Evolutionary conservation across 441 rosid species (phyloP), one percentile per base, ranked within the genome.

Genomic region (Euphorbia corollata): DNA sequence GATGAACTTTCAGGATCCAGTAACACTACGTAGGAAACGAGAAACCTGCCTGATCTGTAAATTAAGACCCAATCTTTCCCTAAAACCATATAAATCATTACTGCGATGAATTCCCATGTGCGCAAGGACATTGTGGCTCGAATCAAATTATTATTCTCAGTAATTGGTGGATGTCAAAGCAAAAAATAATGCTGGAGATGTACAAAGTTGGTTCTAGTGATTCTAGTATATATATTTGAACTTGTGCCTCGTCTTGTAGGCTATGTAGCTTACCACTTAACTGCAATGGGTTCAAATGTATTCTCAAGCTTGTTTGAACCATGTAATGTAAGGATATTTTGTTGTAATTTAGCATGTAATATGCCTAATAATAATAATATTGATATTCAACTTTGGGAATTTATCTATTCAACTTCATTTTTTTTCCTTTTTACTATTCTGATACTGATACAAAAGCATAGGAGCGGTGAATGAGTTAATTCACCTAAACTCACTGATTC

Each of bases 11-110:
- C 13, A 47, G 18, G 23, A 27, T 13, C 19, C 9, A 30, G 51
- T 48, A 41, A 30, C 56, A 50, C 68, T 73, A 63, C 34, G 58
- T 55, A 12, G 27, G 53, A 56, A 63, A 55, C 67, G 36, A 69
- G 60, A 62, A 66, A 34, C 51, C 54, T 23, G 20, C 51, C 54
- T 23, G 20, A 20, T 43, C 6, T 39, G 53, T 51, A 70, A 60
- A 48, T 48, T 39, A 13, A 50, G 34, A 64, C 57, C 55, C n/a
- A 7, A 39, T 20, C 43, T 8, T 36, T 5, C n/a, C 27, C 10
- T 3, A 59, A 9, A 55, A 27, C 24, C 24, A 38, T 68, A 7
- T 48, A 34, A 54, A 51, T 51, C 63, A 27, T 18, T 30, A 50
- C 19, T 59, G 48, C 34, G 59, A 41, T 36, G 27, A 4, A 36